Evolutionary conservation across 164 flowering plant species (phyloP), one percentile per base, ranked within the genome.

Genomic region (Berberis vulgaris): DNA sequence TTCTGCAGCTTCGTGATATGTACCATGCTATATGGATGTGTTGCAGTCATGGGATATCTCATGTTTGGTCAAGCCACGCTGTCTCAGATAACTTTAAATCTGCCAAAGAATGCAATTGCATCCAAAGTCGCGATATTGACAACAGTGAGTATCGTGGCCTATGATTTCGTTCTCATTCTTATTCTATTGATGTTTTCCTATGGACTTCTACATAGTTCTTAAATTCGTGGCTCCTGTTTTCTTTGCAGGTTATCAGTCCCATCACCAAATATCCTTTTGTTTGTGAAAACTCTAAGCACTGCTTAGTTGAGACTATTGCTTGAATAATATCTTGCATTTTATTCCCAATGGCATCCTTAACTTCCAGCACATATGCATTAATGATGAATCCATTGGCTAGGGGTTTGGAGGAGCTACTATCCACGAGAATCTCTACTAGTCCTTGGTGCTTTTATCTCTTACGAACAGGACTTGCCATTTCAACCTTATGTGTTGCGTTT

Each of bases 81-180:
- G 69, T 89, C 97, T 46, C 97, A 91, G 75, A 82, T 94, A 65
- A 94, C 99, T 54, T 68, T 94, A 67, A 94, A 89, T 65, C 69
- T 94, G 87, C 98, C 97, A 57, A 61, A 61, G 56, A 53, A 81
- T 63, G 49, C 83, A 2, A 11, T 88, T 60, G 66, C 76, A 39
- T 85, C 97, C 47, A 83, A 85, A 74, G 73, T 94, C 62, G 93
- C 99, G 52, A 1, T 87, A 49, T 91, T 95, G 99, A 91, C 93
- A 60, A 87, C 93, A 11, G 99, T 94, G 76, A 80, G 96, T 77
- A n/a, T 64, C 44, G 26, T 26, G 26, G 26, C 26, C 26, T 26
- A 26, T 26, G 43, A 40, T 59, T 64, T 60, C 43, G 41, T 41
- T 41, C 11, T n/a, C 4, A 38, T 39, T 55, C 62, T 12, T 38